Evolutionary conservation across 129 eudicot genomes (phyloP), one percentile per base, ranked within the genome.

Genomic region (Artemisia tridentata): DNA sequence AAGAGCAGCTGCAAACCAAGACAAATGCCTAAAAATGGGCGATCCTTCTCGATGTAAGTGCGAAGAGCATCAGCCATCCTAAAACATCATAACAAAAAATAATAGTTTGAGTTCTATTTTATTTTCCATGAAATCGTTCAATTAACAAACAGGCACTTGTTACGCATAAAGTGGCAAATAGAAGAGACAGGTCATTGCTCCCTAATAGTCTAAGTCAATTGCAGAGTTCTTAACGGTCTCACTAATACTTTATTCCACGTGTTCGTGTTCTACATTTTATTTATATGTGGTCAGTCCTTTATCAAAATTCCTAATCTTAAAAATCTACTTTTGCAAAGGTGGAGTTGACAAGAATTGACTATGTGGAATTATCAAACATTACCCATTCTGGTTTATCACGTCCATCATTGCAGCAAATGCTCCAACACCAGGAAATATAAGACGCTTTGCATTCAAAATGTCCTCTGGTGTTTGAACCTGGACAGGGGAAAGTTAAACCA

Each of bases 321-420:
- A 18, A 8, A 51, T 34, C 12, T 7, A 21, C 45, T 43, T 20
- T 47, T 25, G 64, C 64, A 71, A 52, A 69, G 51, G 15, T 53
- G 51, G 58, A 56, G 47, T 51, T 18, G 11, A 21, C 6, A 43
- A 15, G 63, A 43, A 45, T 14, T 18, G 2, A 51, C 25, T 16
- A 65, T 61, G 25, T 15, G 48, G 20, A 2, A 34, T 27, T 41
- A 12, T 20, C 45, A 41, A 47, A 71, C 62, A 43, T 72, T 62
- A 95, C 97, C 93, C 95, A 8, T 77, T 90, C 23, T 79, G 78
- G 77, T 80, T 90, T 46, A 95, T 72, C 55, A 90, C 92, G 58
- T 87, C 95, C 96, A 95, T 95, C 71, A 96, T 96, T 46, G 97
- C 85, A 55, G 96, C 97, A 84, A 95, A 95, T 59, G 99, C 99